phyloP scores from a whole-genome alignment of 2,329 filamentous ascomycete species.

The Elsinoe australis region DNA sequence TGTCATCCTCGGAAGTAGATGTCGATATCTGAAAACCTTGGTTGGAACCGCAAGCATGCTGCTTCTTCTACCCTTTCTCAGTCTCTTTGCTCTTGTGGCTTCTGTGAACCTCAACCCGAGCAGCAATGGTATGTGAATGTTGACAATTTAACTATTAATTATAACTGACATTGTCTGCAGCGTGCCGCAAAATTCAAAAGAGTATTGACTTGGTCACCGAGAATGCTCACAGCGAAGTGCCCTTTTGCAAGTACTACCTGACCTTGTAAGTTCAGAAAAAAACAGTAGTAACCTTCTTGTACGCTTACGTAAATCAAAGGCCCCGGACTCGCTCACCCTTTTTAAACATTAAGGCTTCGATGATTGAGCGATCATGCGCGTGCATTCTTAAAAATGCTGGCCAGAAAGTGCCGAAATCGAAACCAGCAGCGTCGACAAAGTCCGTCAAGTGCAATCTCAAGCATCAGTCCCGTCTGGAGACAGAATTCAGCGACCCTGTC shows the following conservation, averaged over 20 bases:
- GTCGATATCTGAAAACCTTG: too few relatives aligned
- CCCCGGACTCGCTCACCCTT: background rate
- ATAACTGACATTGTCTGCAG: background rate
- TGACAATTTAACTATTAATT: background rate
- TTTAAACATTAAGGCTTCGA: background rate
- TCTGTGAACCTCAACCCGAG: background rate
- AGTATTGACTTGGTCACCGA: background rate
- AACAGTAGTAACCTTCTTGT: background rate
- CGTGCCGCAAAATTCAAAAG: background rate
- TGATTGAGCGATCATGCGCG: background rate
- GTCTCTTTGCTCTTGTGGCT: background rate
- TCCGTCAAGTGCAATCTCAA: background rate
- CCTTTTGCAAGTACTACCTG: slow-evolving; percentile 5
- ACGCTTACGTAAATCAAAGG: background rate
- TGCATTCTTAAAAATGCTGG: background rate
- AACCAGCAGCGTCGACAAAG: background rate
- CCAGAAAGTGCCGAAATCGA: background rate
- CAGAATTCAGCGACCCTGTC: background rate
- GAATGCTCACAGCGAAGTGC: background rate
- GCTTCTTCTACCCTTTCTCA: background rate
- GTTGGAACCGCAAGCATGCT: background rate
- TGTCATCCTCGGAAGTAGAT: too few relatives aligned
- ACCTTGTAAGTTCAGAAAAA: background rate
- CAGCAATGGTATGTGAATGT: background rate
- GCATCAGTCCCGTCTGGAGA: background rate